phyloP scores from a whole-genome alignment of 176 grass and related monocot genomes.

The Melocanna baccifera region DNA sequence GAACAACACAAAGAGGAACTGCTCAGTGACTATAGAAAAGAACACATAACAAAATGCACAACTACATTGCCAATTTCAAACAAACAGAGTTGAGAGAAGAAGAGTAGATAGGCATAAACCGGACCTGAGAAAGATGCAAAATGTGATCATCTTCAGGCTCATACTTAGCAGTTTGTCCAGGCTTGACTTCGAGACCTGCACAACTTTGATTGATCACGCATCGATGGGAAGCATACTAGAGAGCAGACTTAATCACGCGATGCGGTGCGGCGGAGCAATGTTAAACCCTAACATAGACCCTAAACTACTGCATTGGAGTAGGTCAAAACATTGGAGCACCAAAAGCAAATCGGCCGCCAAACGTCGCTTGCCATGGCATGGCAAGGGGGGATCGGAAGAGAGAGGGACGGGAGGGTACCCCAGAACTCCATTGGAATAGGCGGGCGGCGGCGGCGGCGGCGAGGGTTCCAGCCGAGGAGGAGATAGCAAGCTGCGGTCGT shows the following conservation, averaged over 20 bases:
- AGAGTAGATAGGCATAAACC: background rate
- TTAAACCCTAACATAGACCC: background rate
- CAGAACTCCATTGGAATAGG: constrained; percentile 42
- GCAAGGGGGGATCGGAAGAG: background rate
- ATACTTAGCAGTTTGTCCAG: constrained; percentile 55
- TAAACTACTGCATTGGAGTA: background rate
- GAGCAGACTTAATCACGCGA: background rate
- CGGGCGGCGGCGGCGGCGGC: background rate
- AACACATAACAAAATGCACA: background rate
- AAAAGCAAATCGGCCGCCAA: background rate
- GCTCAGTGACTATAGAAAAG: background rate
- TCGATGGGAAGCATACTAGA: background rate
- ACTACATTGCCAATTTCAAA: background rate
- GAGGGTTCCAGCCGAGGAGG: too few relatives aligned
- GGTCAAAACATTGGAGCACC: background rate
- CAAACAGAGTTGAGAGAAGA: background rate
- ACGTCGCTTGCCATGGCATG: background rate
- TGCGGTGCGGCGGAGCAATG: background rate
- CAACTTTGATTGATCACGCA: background rate
- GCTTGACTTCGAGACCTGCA: constrained; percentile 80
- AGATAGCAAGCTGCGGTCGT: too few relatives aligned
- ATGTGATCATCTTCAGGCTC: constrained; percentile 57
- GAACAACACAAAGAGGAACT: background rate
- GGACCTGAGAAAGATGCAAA: constrained; percentile 83
- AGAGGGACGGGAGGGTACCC: background rate